A percentile compares a stretch with the other conserved stretches of the same genome.
Conservation (phyloP, 495 filamentous ascomycete species). For the Trichoderma virens region DNA sequence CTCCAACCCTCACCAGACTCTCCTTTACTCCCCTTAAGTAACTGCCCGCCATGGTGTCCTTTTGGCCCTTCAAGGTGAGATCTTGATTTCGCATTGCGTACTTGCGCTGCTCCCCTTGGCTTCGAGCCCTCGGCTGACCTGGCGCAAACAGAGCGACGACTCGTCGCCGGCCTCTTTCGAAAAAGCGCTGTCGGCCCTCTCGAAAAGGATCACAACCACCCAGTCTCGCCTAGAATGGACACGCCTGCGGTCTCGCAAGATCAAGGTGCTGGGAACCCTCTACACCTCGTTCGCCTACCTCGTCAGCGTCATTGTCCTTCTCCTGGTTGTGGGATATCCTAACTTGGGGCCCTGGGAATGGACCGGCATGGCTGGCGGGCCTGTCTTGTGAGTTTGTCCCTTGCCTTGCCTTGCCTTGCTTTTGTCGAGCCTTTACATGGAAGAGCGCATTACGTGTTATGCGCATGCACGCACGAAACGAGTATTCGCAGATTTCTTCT, state of each 20-base stretch:
- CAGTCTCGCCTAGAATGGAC: slow-evolving; percentile 62
- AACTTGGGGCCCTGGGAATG: slow-evolving; percentile 70
- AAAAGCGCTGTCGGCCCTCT: slow-evolving; percentile 73
- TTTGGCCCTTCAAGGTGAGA: slow-evolving; percentile 74
- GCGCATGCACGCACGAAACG: slow-evolving; percentile 17
- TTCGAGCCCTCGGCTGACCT: not conserved
- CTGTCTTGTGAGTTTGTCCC: slow-evolving; percentile 53
- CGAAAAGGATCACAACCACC: slow-evolving; percentile 67
- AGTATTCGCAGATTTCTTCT: not conserved
- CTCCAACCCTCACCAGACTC: no score
- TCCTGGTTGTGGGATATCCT: slow-evolving; percentile 78
- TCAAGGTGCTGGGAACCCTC: slow-evolving; percentile 80
- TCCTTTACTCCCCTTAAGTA: not conserved
- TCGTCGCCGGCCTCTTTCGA: slow-evolving; percentile 89
- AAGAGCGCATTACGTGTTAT: not conserved
- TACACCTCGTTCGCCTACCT: slow-evolving; percentile 88
- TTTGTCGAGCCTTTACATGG: not conserved
- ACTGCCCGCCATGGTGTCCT: slow-evolving; percentile 56
- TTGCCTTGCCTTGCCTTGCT: not conserved
- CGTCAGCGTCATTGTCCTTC: slow-evolving; percentile 68
- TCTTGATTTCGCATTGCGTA: not conserved
- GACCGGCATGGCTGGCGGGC: slow-evolving; percentile 67
- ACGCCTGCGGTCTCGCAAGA: slow-evolving; percentile 63
- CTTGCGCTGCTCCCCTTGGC: not conserved
- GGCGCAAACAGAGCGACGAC: slow-evolving; percentile 55